Conservation (phyloP, 306 rosid species). For the Herpetospermum pedunculosum region DNA sequence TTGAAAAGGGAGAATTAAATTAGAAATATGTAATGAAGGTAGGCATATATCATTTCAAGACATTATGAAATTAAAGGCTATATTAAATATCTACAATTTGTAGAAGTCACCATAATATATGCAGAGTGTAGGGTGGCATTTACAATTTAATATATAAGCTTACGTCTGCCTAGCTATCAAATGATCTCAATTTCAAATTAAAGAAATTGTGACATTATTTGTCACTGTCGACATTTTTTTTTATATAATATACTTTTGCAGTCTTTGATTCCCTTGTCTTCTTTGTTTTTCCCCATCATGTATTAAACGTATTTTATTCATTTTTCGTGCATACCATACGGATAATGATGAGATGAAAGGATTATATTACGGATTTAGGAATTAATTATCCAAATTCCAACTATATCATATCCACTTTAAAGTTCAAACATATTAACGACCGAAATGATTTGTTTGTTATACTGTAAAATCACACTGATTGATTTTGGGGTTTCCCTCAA, state of each 20-base stretch:
- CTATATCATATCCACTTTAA: no score
- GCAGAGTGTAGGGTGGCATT: background rate
- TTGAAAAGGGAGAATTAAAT: background rate
- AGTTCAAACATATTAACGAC: no score
- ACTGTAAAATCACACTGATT: background rate
- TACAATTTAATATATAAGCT: background rate
- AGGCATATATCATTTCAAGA: background rate
- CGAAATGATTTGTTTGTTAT: background rate
- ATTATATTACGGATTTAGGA: background rate
- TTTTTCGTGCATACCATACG: conserved; percentile 5
- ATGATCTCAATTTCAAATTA: background rate
- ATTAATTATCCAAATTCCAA: background rate
- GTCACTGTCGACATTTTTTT: background rate
- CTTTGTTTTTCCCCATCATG: background rate
- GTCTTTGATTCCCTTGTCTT: background rate
- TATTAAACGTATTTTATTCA: background rate
- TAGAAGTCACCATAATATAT: background rate
- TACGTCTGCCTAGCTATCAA: background rate
- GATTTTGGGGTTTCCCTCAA: background rate
- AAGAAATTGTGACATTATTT: background rate
- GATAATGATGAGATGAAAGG: background rate
- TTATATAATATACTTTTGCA: background rate
- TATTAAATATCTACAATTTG: background rate
- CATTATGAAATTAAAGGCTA: background rate
- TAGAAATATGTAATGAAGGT: background rate